Evolutionary conservation across 345 rosid species (phyloP).

Genomic region (Eucalyptus pauciflora): DNA sequence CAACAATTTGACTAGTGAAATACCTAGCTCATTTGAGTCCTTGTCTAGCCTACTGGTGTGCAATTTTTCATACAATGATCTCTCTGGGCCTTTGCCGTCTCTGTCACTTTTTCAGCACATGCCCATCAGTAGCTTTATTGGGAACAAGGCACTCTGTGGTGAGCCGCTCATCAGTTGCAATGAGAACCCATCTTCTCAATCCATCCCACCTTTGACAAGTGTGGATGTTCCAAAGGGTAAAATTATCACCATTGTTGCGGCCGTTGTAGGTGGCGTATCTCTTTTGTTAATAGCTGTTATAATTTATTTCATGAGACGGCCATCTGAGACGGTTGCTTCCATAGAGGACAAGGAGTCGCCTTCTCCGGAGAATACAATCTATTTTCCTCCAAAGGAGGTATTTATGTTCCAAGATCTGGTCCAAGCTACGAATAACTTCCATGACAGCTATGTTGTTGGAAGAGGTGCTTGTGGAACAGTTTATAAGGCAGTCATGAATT

Average conservation of each 20-base stretch:
- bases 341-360: conserved; percentile 32
- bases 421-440: conserved; percentile 67
- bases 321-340: conserved; percentile 24
- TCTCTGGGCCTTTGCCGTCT: conserved; percentile 62
- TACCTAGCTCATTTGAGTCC: conserved; percentile 53
- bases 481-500: conserved; percentile 67
- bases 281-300: conserved; percentile 55
- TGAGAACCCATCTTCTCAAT: conserved; percentile 15
- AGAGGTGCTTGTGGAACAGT: conserved; percentile 95
- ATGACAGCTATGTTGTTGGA: conserved; percentile 74
- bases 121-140: conserved; percentile 45
- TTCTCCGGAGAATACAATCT: conserved; percentile 44
- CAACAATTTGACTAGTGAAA: conserved; percentile 69
- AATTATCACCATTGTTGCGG: conserved; percentile 42
- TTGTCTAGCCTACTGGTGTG: conserved; percentile 72
- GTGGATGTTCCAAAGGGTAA: conserved; percentile 28
- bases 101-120: conserved; percentile 45
- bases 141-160: conserved; percentile 81
- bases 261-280: conserved; percentile 65
- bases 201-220: conserved; percentile 7
- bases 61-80: conserved; percentile 87
- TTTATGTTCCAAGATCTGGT: conserved; percentile 81
- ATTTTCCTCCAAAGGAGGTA: conserved; percentile 74
- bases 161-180: conserved; percentile 44
- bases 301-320: conserved; percentile 50